These are phyloP conservation scores for Trypanosomatidae sp. DNA, from an alignment of 208 protist genomes.

Conservation along the genomic window DNA sequence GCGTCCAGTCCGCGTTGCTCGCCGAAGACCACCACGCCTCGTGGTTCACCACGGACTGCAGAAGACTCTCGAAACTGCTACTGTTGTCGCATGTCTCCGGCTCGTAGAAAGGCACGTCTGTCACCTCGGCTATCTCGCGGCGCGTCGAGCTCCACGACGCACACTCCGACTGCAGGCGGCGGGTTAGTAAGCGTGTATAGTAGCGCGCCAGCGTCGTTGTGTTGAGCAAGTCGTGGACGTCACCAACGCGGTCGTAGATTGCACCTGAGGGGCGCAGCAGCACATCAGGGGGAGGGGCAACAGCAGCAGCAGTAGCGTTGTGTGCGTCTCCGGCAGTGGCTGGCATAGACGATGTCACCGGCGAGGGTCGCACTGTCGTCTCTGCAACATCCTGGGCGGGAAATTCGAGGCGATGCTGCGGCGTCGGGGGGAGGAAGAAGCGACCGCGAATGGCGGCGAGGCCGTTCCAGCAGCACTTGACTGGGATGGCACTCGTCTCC, in stretches of 20 bases:
- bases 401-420: slow-evolving; percentile 11
- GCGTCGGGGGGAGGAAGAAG: slow-evolving; percentile 41
- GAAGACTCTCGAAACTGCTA: slow-evolving; percentile 9
- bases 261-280: slow-evolving; percentile 18
- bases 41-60: slow-evolving; percentile 4
- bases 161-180: slow-evolving; percentile 18
- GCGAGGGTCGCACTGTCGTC: background rate
- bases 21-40: background rate
- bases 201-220: slow-evolving; percentile 3
- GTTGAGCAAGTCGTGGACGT: slow-evolving; percentile 3
- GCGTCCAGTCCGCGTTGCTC: background rate
- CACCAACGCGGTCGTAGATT: slow-evolving; percentile 26
- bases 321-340: background rate
- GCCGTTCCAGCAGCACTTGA: slow-evolving; percentile 87
- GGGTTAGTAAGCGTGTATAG: slow-evolving; percentile 20
- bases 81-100: slow-evolving; percentile 15
- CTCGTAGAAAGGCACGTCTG: slow-evolving; percentile 14
- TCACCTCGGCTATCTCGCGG: slow-evolving; percentile 10
- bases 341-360: background rate
- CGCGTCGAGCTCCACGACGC: slow-evolving; percentile 13
- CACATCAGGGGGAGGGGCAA: background rate
- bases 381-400: background rate
- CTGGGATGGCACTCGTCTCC: slow-evolving; percentile 32
- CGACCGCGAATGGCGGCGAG: slow-evolving; percentile 64
- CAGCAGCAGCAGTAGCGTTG: background rate